phyloP scores from a whole-genome alignment of 2,329 filamentous ascomycete genomes.

The Hymenoscyphus scutula region DNA sequence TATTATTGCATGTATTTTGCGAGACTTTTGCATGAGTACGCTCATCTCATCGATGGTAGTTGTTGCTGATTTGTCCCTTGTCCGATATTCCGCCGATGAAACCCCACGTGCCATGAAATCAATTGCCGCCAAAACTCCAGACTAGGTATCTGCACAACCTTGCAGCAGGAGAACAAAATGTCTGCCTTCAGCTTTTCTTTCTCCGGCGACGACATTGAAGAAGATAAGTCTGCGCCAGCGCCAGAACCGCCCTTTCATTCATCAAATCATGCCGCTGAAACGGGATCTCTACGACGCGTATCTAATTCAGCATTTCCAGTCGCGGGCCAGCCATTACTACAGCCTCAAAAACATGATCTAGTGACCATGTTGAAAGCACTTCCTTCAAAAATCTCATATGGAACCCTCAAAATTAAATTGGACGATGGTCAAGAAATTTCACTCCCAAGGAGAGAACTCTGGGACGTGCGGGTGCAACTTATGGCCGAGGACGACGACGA shows the following conservation, averaged over 20 bases:
- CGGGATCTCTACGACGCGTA: conserved; percentile 29
- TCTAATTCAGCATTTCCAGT: conserved; percentile 55
- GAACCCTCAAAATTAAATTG: conserved; percentile 57
- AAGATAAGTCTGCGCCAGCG: conserved; percentile 32
- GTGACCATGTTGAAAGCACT: conserved; percentile 53
- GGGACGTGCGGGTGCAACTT: conserved; percentile 77
- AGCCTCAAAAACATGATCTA: conserved; percentile 51
- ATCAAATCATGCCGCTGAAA: conserved; percentile 35
- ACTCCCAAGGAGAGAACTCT: conserved; percentile 73
- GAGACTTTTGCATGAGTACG: neutral
- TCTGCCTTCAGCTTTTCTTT: conserved; percentile 51
- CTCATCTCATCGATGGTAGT: neutral
- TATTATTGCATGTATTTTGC: neutral
- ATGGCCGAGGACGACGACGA: conserved; percentile 67
- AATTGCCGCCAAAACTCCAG: neutral
- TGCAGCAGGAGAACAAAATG: conserved; percentile 24
- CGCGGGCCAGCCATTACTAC: conserved; percentile 57
- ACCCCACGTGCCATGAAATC: neutral
- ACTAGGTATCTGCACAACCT: neutral
- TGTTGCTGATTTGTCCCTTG: neutral
- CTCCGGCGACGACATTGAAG: conserved; percentile 63
- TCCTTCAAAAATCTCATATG: conserved; percentile 73
- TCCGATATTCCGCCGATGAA: neutral
- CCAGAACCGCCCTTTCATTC: conserved; percentile 1
- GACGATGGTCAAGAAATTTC: conserved; percentile 52